phyloP scores from a whole-genome alignment of 352 stramenopile species.

The Globisporangium uncinulatum region DNA sequence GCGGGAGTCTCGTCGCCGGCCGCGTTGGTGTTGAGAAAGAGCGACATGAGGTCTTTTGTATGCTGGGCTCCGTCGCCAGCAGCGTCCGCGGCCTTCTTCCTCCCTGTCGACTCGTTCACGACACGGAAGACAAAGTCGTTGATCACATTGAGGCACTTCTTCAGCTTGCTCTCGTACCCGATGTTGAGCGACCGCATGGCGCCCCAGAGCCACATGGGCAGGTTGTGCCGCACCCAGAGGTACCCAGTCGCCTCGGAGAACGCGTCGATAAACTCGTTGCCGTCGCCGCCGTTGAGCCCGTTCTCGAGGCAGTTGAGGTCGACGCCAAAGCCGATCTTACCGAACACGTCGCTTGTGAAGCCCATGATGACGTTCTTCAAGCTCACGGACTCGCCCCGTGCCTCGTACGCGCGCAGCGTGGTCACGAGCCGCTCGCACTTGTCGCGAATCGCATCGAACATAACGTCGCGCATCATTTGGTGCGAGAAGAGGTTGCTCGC shows the following conservation, averaged over 20 bases:
- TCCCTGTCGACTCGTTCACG: conserved; percentile 5
- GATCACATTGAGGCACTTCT: conserved; percentile 33
- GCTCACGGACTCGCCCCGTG: not conserved
- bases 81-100: not conserved
- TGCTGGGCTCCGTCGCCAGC: too few species aligned
- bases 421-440: not conserved
- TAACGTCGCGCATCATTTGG: conserved; percentile 27
- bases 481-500: conserved; percentile 43
- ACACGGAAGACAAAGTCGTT: conserved; percentile 26
- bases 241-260: too few species aligned
- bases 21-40: conserved; percentile 31
- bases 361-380: conserved; percentile 11
- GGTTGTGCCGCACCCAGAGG: too few species aligned
- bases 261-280: conserved; percentile 34
- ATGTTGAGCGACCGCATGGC: too few species aligned
- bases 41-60: conserved; percentile 28
- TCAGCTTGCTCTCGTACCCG: not conserved
- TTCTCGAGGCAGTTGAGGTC: conserved; percentile 10
- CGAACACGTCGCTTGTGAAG: conserved; percentile 28
- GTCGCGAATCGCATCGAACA: conserved; percentile 14
- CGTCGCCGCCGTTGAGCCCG: not conserved
- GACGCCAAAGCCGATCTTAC: conserved; percentile 28
- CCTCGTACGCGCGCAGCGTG: conserved; percentile 12
- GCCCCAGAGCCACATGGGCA: too few species aligned
- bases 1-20: conserved; percentile 26